Conservation (phyloP, 2,329 filamentous ascomycete species). For the Seiridium unicorne region DNA sequence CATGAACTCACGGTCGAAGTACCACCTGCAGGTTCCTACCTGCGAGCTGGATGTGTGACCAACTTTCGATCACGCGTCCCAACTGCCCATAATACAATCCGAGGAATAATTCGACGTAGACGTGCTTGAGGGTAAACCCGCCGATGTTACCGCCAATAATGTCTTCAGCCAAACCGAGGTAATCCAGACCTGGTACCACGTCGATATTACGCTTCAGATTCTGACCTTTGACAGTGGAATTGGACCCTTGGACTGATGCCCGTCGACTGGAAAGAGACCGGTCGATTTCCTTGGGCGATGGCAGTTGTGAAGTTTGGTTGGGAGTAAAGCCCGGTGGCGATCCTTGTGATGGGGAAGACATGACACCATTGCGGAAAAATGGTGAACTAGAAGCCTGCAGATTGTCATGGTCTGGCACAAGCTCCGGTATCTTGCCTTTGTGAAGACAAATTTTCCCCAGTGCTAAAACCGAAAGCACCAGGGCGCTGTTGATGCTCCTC, state of each 20-base stretch:
- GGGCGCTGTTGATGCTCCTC: constrained; percentile 73
- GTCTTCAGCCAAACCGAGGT: constrained; percentile 82
- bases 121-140: constrained; percentile 76
- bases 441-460: constrained; percentile 77
- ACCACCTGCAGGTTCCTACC: constrained; percentile 66
- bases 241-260: constrained; percentile 47
- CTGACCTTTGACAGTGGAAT: constrained; percentile 23
- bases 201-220: constrained; percentile 66
- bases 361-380: constrained; percentile 47
- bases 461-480: constrained; percentile 80
- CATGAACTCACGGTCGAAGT: constrained; percentile 64
- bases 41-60: constrained; percentile 57
- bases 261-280: constrained; percentile 45
- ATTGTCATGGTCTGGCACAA: constrained; percentile 49
- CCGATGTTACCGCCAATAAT: constrained; percentile 82
- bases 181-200: constrained; percentile 83
- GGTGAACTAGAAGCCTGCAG: constrained; percentile 23
- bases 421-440: constrained; percentile 53
- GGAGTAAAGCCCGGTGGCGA: constrained; percentile 50
- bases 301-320: constrained; percentile 47
- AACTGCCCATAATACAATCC: constrained; percentile 88
- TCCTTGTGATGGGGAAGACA: constrained; percentile 50
- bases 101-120: constrained; percentile 81
- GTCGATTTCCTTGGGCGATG: constrained; percentile 53
- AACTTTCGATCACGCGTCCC: constrained; percentile 83